Base-by-base conservation (phyloP, 495 filamentous ascomycete species). In the Xylaria castorea region DNA sequence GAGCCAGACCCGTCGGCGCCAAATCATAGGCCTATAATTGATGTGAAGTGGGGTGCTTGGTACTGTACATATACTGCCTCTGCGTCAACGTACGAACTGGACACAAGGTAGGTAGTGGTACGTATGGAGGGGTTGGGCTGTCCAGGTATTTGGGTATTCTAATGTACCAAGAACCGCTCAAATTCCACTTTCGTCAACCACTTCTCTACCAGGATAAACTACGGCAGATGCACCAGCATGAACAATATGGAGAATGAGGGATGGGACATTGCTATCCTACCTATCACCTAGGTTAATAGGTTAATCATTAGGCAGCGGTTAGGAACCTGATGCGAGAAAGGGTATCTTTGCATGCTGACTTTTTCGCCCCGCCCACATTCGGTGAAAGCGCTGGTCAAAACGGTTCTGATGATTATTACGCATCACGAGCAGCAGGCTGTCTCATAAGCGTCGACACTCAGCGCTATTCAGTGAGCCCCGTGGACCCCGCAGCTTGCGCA, bases 341-440 rank as follows among this genome's bases (percentile, higher is more conserved):
- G 34, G 50, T 50, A 57, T 42, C 66, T 55, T 51, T 36, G 66
- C 66, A 68, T 68, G 50, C 42, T 20, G n/a, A 32, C 44, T 53
- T 38, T 25, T 53, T 27, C 9, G 27, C 46, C 30, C 48, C 58
- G 38, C 34, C 34, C 18, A 22, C 16, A 63, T 40, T 68, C 50
- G 66, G 66, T 68, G 66, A 55, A 25, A 57, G 66, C 50, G n/a
- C 50, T 55, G 48, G 27, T 34, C 20, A 30, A 36, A 32, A 27
- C 27, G 1, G 22, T 30, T 36, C 63, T 64, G 38, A 30, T 64
- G 64, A 53, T n/a, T 53, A 14, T 51, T 34, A 22, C 9, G 48
- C 48, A 68, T 68, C 66, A 68, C 66, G 66, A 68, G 66, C 48
- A 42, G 50, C 32, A 68, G 64, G 40, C 64, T 68, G 66, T 57